A percentile compares a stretch with the other conserved stretches of the same genome.
Evolutionary conservation across 2,329 filamentous ascomycete species (phyloP).

Genomic region (Alternaria longipes): DNA sequence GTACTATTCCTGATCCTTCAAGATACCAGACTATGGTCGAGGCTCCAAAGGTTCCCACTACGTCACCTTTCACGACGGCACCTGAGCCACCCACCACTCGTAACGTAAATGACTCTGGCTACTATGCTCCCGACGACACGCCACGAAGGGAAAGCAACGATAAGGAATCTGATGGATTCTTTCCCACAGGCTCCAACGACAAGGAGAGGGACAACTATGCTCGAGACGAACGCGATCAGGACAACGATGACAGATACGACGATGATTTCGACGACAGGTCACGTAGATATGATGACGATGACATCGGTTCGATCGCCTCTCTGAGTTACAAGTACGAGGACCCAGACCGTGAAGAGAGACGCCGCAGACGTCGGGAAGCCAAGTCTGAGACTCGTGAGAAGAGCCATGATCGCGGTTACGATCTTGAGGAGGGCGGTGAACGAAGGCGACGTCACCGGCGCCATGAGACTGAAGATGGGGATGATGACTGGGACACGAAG

Average conservation of each 20-base stretch:
- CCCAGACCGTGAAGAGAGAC: slow-evolving; percentile 43
- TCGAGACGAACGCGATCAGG: slow-evolving; percentile 24
- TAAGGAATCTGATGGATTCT: slow-evolving; percentile 48
- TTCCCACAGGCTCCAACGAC: slow-evolving; percentile 46
- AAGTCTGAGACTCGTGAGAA: slow-evolving; percentile 39
- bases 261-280: slow-evolving; percentile 22
- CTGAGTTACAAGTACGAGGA: slow-evolving; percentile 40
- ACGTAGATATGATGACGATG: slow-evolving; percentile 28
- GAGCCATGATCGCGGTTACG: slow-evolving; percentile 49
- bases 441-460: slow-evolving; percentile 48
- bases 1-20: slow-evolving; percentile 10
- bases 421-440: slow-evolving; percentile 42
- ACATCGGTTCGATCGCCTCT: slow-evolving; percentile 35
- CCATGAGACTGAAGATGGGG: slow-evolving; percentile 43
- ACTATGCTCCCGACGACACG: slow-evolving; percentile 45
- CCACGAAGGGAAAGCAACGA: slow-evolving; percentile 27
- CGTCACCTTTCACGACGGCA: slow-evolving; percentile 23
- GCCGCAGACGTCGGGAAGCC: slow-evolving; percentile 34
- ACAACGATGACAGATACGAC: slow-evolving; percentile 20
- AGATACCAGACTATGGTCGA: slow-evolving; percentile 28
- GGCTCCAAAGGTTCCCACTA: slow-evolving; percentile 25
- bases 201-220: slow-evolving; percentile 34
- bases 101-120: slow-evolving; percentile 43
- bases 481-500: slow-evolving; percentile 53
- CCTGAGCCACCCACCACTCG: slow-evolving; percentile 26